Evolutionary conservation across 164 flowering plant genomes (phyloP).

Genomic region (Platanus orientalis): DNA sequence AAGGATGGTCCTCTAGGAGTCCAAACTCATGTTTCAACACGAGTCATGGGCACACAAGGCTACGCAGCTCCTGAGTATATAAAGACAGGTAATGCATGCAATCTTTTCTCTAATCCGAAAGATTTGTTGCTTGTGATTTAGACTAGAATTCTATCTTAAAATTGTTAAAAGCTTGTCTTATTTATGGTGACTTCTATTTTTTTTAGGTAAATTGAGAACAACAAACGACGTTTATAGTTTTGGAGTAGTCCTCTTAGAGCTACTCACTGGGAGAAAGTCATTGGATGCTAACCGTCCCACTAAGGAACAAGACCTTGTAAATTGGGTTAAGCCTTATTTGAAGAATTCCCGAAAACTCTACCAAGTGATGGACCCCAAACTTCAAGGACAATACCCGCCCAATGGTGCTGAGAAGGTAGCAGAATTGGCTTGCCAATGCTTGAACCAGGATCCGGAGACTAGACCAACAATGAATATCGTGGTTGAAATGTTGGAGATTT

Average conservation of each 20-base stretch:
- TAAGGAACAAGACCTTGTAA: constrained; percentile 82
- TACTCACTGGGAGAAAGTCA: constrained; percentile 83
- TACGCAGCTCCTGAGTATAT: no score
- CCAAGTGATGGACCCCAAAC: constrained; percentile 84
- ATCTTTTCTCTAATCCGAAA: no score
- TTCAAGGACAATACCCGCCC: constrained; percentile 76
- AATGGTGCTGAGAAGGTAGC: constrained; percentile 79
- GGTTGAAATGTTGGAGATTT: no score
- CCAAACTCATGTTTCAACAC: no score
- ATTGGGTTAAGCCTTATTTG: constrained; percentile 83
- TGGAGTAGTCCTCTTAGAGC: constrained; percentile 85
- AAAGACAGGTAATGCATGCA: no score
- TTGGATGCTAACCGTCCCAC: constrained; percentile 63
- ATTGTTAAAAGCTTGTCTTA: no score
- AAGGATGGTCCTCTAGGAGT: no score
- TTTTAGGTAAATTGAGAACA: no score
- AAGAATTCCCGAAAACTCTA: constrained; percentile 74
- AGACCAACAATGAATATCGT: constrained; percentile 89
- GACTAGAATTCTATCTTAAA: no score
- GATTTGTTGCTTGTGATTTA: no score
- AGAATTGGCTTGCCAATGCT: constrained; percentile 73
- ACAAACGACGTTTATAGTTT: constrained; percentile 96
- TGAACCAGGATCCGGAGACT: constrained; percentile 75
- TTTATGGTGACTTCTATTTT: no score
- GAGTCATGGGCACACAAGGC: no score